Conservation (phyloP, 2,329 filamentous ascomycete genomes). For the Aspergillus sp. region DNA sequence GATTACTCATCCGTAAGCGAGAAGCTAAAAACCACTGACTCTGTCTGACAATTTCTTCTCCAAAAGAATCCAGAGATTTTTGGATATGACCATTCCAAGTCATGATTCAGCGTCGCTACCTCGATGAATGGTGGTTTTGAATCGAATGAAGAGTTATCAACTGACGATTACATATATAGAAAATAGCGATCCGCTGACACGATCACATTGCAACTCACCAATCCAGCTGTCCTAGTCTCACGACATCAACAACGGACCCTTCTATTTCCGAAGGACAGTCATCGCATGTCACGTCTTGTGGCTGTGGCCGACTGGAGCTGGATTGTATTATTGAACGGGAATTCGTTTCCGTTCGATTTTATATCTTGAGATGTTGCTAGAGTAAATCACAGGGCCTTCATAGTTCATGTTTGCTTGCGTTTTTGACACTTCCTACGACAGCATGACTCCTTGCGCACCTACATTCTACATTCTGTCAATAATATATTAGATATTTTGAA, state of each 20-base stretch:
- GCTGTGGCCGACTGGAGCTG: constrained; percentile 38
- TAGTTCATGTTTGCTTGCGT: constrained; percentile 40
- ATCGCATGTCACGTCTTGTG: constrained; percentile 38
- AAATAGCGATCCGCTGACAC: too few relatives aligned
- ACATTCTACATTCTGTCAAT: constrained; percentile 15
- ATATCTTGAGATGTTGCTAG: constrained; percentile 28
- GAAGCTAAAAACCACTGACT: too few relatives aligned
- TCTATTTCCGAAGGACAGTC: constrained; percentile 27
- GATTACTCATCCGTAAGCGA: too few relatives aligned
- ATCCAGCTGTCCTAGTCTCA: constrained; percentile 29
- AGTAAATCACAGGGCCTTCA: constrained; percentile 39
- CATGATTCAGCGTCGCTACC: too few relatives aligned
- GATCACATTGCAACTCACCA: constrained; percentile 21
- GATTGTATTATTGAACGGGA: constrained; percentile 4
- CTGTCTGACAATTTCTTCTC: too few relatives aligned
- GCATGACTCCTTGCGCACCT: constrained; percentile 45
- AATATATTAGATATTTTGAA: background rate
- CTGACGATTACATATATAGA: too few relatives aligned
- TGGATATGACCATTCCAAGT: too few relatives aligned
- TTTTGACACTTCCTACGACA: constrained; percentile 29
- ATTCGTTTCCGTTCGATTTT: constrained; percentile 6
- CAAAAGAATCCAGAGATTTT: too few relatives aligned
- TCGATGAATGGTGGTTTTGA: too few relatives aligned
- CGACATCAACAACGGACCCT: constrained; percentile 23
- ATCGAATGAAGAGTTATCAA: too few relatives aligned